A percentile compares a stretch with the other conserved stretches of the same genome.
phyloP scores from a whole-genome alignment of 805 yeast genomes.

The Metschnikowia bowlesiae region DNA sequence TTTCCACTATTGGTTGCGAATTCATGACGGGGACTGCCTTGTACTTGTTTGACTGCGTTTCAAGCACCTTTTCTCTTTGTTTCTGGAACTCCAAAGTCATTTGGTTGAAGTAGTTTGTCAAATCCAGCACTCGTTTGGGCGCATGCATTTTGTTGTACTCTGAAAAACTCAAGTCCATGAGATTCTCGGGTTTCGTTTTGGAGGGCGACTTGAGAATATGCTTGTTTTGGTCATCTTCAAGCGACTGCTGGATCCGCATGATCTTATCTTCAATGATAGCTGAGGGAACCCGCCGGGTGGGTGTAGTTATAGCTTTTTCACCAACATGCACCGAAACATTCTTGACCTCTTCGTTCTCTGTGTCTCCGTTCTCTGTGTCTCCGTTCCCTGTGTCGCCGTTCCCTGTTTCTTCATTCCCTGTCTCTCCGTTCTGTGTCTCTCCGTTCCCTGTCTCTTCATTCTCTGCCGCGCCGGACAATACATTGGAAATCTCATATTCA shows the following conservation, averaged over 20 bases:
- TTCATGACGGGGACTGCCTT: constrained; percentile 67
- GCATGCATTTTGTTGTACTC: constrained; percentile 3
- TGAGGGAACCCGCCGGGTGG: constrained; percentile 15
- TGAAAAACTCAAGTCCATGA: constrained; percentile 2
- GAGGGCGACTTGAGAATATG: constrained; percentile 10
- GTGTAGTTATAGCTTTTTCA: constrained; percentile 1
- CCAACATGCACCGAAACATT: not conserved
- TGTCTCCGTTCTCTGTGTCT: too few species aligned
- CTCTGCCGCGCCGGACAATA: too few species aligned
- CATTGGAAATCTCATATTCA: too few species aligned
- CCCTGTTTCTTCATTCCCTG: too few species aligned
- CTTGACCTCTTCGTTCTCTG: not conserved
- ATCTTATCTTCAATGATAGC: constrained; percentile 17
- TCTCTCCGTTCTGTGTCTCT: too few species aligned
- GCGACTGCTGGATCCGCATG: constrained; percentile 16
- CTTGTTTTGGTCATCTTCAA: constrained; percentile 15
- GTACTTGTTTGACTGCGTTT: constrained; percentile 55
- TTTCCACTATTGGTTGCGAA: constrained; percentile 85
- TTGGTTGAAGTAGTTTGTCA: constrained; percentile 65
- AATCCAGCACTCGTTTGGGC: constrained; percentile 48
- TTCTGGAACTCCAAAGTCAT: constrained; percentile 83
- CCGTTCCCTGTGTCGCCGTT: too few species aligned
- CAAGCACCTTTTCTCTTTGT: constrained; percentile 74
- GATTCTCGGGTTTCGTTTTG: constrained; percentile 5
- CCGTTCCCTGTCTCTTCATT: too few species aligned